Evolutionary conservation across 2,329 filamentous ascomycete species (phyloP), one percentile per base, ranked within the genome.

Genomic region (Apiospora hydei): DNA sequence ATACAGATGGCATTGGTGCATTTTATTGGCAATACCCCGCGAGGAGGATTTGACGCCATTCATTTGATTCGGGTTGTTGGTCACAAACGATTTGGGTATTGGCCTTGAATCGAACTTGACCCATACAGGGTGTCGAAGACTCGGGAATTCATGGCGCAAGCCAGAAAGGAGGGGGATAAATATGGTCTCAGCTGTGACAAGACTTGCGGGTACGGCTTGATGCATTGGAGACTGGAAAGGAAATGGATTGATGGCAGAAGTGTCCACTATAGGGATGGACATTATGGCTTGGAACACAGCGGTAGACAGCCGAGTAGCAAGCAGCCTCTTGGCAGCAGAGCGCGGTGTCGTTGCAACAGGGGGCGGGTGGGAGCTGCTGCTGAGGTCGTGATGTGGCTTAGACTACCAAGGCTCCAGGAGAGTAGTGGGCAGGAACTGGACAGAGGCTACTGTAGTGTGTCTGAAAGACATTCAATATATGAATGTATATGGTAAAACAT

Each of bases 11-110:
- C 41, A 44, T 68, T 68, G 66, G 66, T 47, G 41, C 41, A 68
- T 68, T 68, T 34, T 68, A 46, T 41, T 68, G 66, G 66, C 66
- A 68, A 68, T 68, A 68, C 66, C 66, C 66, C 44, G 21, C 30
- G 41, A 46, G 66, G 66, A 68, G 66, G 66, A 68, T 47, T 6
- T 68, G 24, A 47, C 41, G 66, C 66, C 66, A 68, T 30, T 47
- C 43, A 64, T 64, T 61, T 64, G 57, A 64, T 64, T 38, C 57
- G 57, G 57, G 57, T n/a, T 24, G 34, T 41, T 41, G 18, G 57
- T 41, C 41, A 34, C 57, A 38, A 24, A 34, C 57, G 21, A 64
- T 38, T 64, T 41, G 18, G 57, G 57, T 41, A 64, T 41, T 41
- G 57, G 57, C 30, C 57, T 64, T 64, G 57, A 34, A 64, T 64